These are phyloP conservation scores for Cadophora luteo-olivacea DNA, from an alignment of 2,329 filamentous ascomycete genomes.

Conservation along the genomic window DNA sequence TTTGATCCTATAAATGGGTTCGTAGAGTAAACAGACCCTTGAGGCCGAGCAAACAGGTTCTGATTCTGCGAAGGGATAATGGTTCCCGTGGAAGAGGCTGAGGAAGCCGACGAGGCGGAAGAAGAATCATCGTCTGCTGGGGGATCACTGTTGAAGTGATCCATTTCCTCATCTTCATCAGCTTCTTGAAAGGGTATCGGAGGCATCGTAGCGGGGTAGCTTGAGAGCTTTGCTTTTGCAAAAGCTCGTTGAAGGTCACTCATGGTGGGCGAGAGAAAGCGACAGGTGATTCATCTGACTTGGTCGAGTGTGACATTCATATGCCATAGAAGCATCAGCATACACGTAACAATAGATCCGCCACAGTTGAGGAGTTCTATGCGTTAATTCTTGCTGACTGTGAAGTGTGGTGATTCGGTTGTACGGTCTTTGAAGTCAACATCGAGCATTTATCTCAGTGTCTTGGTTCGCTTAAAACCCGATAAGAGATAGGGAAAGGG, in stretches of 20 bases:
- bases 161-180: constrained; percentile 50
- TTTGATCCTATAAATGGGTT: neutral
- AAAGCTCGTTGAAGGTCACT: constrained; percentile 82
- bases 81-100: constrained; percentile 93
- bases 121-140: constrained; percentile 68
- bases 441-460: neutral
- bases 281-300: neutral
- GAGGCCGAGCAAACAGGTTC: constrained; percentile 74
- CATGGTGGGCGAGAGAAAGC: constrained; percentile 59
- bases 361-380: too few relatives aligned
- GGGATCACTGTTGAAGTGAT: constrained; percentile 51
- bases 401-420: neutral
- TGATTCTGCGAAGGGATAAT: constrained; percentile 79
- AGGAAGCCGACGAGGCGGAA: constrained; percentile 77
- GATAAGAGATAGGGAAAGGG: neutral
- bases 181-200: constrained; percentile 59
- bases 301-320: neutral
- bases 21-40: constrained; percentile 58
- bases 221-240: constrained; percentile 75
- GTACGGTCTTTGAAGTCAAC: neutral
- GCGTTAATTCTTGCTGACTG: neutral
- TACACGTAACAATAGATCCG: neutral
- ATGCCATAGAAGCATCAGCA: neutral
- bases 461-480: constrained; percentile 3
- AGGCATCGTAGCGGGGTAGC: constrained; percentile 54